Evolutionary conservation across 1,139 yeast genomes (phyloP).

Genomic region (Nakaseomyces sp.): DNA sequence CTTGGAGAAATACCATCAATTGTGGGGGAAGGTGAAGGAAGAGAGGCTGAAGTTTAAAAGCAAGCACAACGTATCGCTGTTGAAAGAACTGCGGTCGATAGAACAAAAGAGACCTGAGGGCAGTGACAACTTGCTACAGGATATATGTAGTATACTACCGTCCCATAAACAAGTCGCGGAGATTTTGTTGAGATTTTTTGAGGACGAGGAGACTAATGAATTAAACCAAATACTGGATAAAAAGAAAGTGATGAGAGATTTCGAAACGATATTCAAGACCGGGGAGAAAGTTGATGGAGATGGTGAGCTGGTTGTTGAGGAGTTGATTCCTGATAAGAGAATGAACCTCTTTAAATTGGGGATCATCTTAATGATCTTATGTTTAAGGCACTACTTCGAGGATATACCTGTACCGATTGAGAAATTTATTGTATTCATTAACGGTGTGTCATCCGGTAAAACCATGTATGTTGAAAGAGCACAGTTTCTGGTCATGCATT

Average conservation of each 20-base stretch:
- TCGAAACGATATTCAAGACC: conserved; percentile 15
- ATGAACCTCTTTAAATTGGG: conserved; percentile 23
- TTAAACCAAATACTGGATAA: conserved; percentile 19
- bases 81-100: conserved; percentile 8
- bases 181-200: conserved; percentile 15
- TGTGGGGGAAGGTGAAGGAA: conserved; percentile 21
- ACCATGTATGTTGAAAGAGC: conserved; percentile 22
- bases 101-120: conserved; percentile 6
- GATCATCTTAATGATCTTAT: conserved; percentile 20
- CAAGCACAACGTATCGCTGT: conserved; percentile 8
- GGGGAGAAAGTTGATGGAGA: conserved; percentile 7
- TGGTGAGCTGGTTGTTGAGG: conserved; percentile 10
- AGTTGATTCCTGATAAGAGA: conserved; percentile 13
- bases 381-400: conserved; percentile 14
- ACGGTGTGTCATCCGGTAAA: conserved; percentile 20
- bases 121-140: conserved; percentile 11
- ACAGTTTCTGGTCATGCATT: conserved; percentile 24
- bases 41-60: conserved; percentile 21
- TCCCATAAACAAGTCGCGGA: conserved; percentile 13
- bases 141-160: conserved; percentile 21
- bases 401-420: conserved; percentile 16
- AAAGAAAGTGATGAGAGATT: conserved; percentile 19
- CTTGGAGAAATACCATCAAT: conserved; percentile 15
- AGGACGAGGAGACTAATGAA: conserved; percentile 15
- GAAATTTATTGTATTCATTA: conserved; percentile 15